These are phyloP conservation scores for Mariannaea elegans DNA, from an alignment of 2,329 filamentous ascomycete genomes.

Conservation along the genomic window DNA sequence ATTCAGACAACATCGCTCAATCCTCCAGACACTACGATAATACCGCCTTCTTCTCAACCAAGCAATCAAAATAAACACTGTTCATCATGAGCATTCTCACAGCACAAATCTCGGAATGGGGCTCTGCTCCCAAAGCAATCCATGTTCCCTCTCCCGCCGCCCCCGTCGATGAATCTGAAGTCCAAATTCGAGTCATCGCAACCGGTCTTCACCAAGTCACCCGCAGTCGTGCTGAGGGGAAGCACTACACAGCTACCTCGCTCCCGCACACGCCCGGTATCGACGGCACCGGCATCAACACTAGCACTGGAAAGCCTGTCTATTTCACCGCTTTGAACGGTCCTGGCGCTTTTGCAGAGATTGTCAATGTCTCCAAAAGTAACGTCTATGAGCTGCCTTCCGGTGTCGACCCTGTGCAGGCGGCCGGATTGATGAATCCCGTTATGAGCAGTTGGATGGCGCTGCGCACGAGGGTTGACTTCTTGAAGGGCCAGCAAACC, in stretches of 20 bases:
- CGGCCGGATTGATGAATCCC: constrained; percentile 64
- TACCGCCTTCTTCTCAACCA: background rate
- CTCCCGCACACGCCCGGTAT: constrained; percentile 62
- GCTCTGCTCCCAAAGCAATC: constrained; percentile 37
- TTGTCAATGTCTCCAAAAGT: constrained; percentile 56
- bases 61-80: background rate
- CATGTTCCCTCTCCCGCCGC: constrained; percentile 47
- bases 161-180: constrained; percentile 45
- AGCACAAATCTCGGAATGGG: constrained; percentile 52
- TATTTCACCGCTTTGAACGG: constrained; percentile 52
- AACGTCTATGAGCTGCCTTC: constrained; percentile 52
- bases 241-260: constrained; percentile 59
- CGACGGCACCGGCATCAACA: constrained; percentile 60
- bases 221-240: constrained; percentile 60
- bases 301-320: constrained; percentile 55
- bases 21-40: background rate
- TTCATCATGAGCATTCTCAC: constrained; percentile 44
- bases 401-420: constrained; percentile 55
- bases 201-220: constrained; percentile 63
- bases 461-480: constrained; percentile 53
- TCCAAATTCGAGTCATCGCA: constrained; percentile 62
- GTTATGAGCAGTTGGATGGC: constrained; percentile 68
- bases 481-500: constrained; percentile 38
- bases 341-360: constrained; percentile 56
- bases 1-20: background rate